Evolutionary conservation across 208 protist genomes (phyloP).

Genomic region (Naegleria fowleri): DNA sequence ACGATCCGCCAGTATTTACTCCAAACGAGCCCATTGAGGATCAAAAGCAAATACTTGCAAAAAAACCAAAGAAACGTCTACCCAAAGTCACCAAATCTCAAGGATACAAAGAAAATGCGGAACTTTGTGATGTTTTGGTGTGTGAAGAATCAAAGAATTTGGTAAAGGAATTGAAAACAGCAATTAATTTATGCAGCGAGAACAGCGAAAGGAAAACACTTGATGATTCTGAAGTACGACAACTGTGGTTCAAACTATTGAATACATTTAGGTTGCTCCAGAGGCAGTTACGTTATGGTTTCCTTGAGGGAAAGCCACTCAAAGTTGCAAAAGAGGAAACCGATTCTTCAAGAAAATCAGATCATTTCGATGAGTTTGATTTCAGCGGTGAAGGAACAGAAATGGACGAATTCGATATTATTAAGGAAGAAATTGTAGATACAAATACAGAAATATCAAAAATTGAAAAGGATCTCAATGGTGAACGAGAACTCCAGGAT

Average conservation of each 20-base stretch:
- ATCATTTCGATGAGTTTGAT: not conserved
- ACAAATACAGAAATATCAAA: not conserved
- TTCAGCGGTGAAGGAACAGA: not conserved
- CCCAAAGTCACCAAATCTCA: not conserved
- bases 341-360: not conserved
- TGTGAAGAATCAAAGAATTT: not conserved
- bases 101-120: not conserved
- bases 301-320: not conserved
- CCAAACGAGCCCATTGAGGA: not conserved
- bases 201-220: constrained; percentile 15
- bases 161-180: constrained; percentile 1
- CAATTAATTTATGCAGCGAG: not conserved
- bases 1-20: not conserved
- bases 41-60: not conserved
- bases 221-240: not conserved
- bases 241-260: constrained; percentile 9
- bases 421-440: constrained; percentile 21
- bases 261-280: not conserved
- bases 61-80: not conserved
- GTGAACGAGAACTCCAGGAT: not conserved
- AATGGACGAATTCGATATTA: not conserved
- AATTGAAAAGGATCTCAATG: not conserved
- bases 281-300: not conserved
- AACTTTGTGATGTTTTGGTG: not conserved
- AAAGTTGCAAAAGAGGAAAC: not conserved